phyloP scores from a whole-genome alignment of 345 rosid genomes.

The Clausena lansium region DNA sequence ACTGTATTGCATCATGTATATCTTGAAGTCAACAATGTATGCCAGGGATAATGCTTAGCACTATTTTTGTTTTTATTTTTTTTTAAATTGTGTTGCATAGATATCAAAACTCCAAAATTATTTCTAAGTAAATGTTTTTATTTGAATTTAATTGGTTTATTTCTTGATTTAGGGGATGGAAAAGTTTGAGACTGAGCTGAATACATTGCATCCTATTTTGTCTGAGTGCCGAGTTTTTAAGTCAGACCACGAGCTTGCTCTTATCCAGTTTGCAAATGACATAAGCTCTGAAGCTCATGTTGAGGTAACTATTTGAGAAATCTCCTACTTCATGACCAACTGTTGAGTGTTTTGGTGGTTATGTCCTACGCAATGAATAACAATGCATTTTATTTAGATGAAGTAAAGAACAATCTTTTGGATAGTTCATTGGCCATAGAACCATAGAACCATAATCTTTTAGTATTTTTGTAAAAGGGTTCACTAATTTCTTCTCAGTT shows the following conservation, averaged over 20 bases:
- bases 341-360: background rate
- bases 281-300: conserved; percentile 97
- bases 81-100: background rate
- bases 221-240: conserved; percentile 90
- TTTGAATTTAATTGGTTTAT: conserved; percentile 7
- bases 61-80: too few relatives aligned
- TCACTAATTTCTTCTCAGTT: background rate
- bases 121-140: background rate
- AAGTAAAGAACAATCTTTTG: background rate
- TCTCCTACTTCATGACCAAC: background rate
- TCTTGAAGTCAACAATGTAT: background rate
- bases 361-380: background rate
- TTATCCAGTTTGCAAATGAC: conserved; percentile 90
- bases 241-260: conserved; percentile 76
- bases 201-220: conserved; percentile 78
- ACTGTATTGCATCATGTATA: background rate
- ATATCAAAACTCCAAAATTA: background rate
- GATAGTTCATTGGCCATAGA: background rate
- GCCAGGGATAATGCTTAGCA: too few relatives aligned
- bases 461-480: background rate
- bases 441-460: background rate
- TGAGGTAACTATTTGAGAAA: conserved; percentile 45
- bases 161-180: conserved; percentile 62
- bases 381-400: background rate
- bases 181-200: conserved; percentile 64